Evolutionary conservation across 1,139 yeast genomes (phyloP), one percentile per base, ranked within the genome.

Genomic region (Kluyveromyces marxianus): DNA sequence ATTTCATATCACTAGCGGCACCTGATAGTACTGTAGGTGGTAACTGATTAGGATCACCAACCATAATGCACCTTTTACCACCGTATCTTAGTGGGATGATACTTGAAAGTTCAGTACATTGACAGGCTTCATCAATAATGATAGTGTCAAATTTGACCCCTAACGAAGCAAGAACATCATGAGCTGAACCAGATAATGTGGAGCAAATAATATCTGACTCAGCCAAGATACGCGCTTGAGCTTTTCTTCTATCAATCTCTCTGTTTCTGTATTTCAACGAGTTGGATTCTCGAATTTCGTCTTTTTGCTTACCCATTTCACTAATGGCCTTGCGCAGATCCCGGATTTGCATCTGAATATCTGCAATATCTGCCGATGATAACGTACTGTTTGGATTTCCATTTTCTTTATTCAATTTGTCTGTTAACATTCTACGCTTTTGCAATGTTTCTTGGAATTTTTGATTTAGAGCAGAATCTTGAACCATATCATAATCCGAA

Each of bases 11-110:
- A 1, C 95, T 82, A 1, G 97, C 97, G 6, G 81, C 82, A 57
- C 85, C 90, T 0, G 98, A 92, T 27, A 94, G 68, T n/a, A 94
- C 98, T 0, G 99, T 94, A 1, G 99, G 99, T 0, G 98, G 99
- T 51, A 94, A 74, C 69, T 94, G 99, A 62, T 92, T 90, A 2
- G 98, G 98, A 70, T 94, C 99, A 60, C 99, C 99, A 44, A 94
- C 99, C 96, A 94, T 87, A 43, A 94, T 83, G 69, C 97, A 90
- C 48, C 81, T 80, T 51, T 75, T 81, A 58, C 96, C 87, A 1
- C 98, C 98, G 63, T 90, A 94, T 59, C 96, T 74, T 54, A 94
- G 71, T 0, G 99, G 99, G 58, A 92, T 92, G 32, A 94, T 75
- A 0, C 96, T 87, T 7, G 96, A 87, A 39, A 92, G 65, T 61